Base-by-base conservation (phyloP, 805 yeast species). In the Metschnikowia aberdeeniae region DNA sequence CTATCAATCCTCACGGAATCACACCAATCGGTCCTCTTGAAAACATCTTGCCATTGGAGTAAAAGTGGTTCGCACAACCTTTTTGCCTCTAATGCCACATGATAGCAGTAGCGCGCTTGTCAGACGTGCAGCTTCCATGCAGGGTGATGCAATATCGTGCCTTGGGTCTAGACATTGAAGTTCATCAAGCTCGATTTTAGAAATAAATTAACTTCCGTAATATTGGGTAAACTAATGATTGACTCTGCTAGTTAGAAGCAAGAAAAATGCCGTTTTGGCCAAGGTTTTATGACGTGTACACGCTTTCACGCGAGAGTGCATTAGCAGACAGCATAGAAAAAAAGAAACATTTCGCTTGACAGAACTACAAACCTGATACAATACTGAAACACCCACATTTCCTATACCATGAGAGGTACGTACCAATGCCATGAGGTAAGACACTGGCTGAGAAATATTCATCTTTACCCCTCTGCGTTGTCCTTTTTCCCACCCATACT, bases 21-120 rank as follows among this genome's bases (percentile, higher is more conserved):
- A 85, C 96, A 3, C 95, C 98, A 3, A 56, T 84, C 30, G 98
- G 98, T 2, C 98, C 98, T 14, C 57, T 82, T 34, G 95, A 96
- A 29, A 67, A 88, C 58, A 86, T 89, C 49, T 64, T 72, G 55
- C 71, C 63, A 2, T 53, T 52, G 43, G 52, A 40, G 11, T 26
- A 28, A 22, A 22, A 6, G 26, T 22, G 26, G 26, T 22, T 22
- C 8, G 26, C 32, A 26, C 32, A 8, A 11, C 24, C 20, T 14
- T 22, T 34, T 17, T 17, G 17, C 17, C 17, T 9, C 22, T 6
- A 14, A 27, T 20, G 12, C 24, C 19, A 33, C 20, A 19, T 19
- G 20, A 20, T 8, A 17, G 33, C 26, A 29, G n/a, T 37, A n/a
- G 40, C 40, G 40, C 40, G 40, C 19, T 17, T 20, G n/a, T 20